Evolutionary conservation across 164 flowering plant species (phyloP).

Genomic region (Malania oleifera): DNA sequence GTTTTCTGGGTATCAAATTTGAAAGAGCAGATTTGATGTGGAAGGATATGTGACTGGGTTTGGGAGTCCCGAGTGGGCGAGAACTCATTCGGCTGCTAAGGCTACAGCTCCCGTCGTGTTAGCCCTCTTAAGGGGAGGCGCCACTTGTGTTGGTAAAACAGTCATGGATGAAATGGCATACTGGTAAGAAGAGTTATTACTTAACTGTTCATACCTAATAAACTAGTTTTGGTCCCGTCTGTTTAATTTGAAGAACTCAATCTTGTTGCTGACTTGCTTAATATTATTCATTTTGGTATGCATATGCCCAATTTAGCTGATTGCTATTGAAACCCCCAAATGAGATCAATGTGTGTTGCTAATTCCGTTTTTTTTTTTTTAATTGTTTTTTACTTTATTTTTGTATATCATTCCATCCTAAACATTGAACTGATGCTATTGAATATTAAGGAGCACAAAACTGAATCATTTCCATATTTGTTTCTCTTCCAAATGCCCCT

Average conservation of each 20-base stretch:
- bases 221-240: background rate
- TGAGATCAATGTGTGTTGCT: too few species aligned
- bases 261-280: background rate
- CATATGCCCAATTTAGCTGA: too few species aligned
- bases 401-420: too few species aligned
- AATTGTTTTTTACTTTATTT: too few species aligned
- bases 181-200: too few species aligned
- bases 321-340: too few species aligned
- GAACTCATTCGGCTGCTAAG: conserved; percentile 69
- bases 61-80: conserved; percentile 93
- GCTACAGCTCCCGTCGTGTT: conserved; percentile 68
- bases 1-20: conserved; percentile 1
- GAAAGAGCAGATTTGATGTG: conserved; percentile 70
- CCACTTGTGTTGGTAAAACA: conserved; percentile 82
- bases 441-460: background rate
- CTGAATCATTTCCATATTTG: background rate
- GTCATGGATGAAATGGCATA: conserved; percentile 99
- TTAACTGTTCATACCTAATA: too few species aligned
- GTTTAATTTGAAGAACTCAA: background rate
- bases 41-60: conserved; percentile 84
- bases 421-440: too few species aligned
- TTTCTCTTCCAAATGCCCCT: background rate
- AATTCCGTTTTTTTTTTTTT: too few species aligned
- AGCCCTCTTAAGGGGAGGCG: conserved; percentile 60
- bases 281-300: too few species aligned